Base-by-base conservation (phyloP, 768 basidiomycete genomes). In the Termitomyces eurrhizus region DNA sequence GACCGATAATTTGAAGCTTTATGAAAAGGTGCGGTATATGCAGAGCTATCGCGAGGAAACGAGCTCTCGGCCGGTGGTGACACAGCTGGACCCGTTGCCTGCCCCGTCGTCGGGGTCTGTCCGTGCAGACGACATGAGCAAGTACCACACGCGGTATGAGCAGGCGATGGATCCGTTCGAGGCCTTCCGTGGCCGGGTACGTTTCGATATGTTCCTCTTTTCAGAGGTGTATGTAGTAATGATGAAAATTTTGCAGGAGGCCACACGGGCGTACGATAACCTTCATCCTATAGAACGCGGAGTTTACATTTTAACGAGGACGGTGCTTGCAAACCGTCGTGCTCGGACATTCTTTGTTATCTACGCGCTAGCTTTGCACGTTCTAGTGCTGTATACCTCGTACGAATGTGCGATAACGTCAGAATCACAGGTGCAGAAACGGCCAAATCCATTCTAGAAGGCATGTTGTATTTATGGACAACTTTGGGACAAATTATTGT, bases 11-110 rank as follows among this genome's bases (percentile, higher is more conserved):
- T 83, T 99, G 49, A 98, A 99, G 73, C 78, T 98, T 61, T 98
- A 98, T 74, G 97, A 98, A 75, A 99, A 98, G 78, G 95, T 98
- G 55, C 87, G 95, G 62, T 98, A 98, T 72, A 97, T 98, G 88
- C 95, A 98, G 72, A 93, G 90, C 62, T 99, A 98, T 68, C 84
- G 92, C 18, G 92, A 94, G 69, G 90, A 92, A 41, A 76, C 82
- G 33, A 79, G 77, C 12, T 76, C 76, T 35, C 78, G 84, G 44
- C 80, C 80, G n/a, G n/a, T n/a, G 16, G 80, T 83, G 14, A 77
- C 77, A 26, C 89, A 90, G 65, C 80, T 89, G 54, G 87, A 87
- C 67, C 89, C 88, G 13, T 73, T 90, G 2, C 88, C 90, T 29
- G 71, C 69, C 46, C 79, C n/a, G n/a, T n/a, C 71, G 56, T 37